Percentiles rank a stretch among this genome's conserved stretches.
These are phyloP conservation scores for Nymphaea colorata DNA, from an alignment of 164 flowering plant species.

Conservation along the genomic window DNA sequence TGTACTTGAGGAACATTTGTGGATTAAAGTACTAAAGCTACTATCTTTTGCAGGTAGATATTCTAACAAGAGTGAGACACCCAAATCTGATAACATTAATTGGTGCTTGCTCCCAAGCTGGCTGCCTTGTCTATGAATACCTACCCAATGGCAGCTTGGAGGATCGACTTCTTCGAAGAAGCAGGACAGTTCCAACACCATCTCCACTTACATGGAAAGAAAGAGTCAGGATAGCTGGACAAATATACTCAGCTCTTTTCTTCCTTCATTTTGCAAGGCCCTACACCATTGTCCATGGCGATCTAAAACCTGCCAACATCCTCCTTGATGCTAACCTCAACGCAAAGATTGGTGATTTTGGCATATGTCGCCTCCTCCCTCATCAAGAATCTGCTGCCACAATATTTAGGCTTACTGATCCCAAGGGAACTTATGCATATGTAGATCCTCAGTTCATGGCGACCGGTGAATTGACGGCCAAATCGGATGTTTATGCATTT, in stretches of 20 bases:
- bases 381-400: slow-evolving; percentile 7
- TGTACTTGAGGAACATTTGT: neutral
- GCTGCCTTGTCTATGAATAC: slow-evolving; percentile 70
- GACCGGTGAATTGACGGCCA: slow-evolving; percentile 1
- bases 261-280: slow-evolving; percentile 48
- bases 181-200: neutral
- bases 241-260: slow-evolving; percentile 33
- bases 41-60: slow-evolving; percentile 39
- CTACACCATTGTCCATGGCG: slow-evolving; percentile 29
- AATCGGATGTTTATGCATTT: slow-evolving; percentile 31
- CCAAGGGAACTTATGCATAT: slow-evolving; percentile 59
- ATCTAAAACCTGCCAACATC: slow-evolving; percentile 36
- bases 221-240: slow-evolving; percentile 44
- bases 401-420: slow-evolving; percentile 28
- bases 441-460: slow-evolving; percentile 73
- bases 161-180: slow-evolving; percentile 47
- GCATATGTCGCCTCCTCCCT: slow-evolving; percentile 32
- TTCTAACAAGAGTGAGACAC: slow-evolving; percentile 73
- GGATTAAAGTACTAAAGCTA: too few species aligned
- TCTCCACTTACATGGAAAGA: slow-evolving; percentile 37
- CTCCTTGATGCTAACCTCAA: slow-evolving; percentile 42
- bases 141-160: slow-evolving; percentile 84
- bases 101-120: slow-evolving; percentile 77
- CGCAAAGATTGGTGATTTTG: slow-evolving; percentile 34
- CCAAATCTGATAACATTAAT: slow-evolving; percentile 76